Evolutionary conservation across 176 grass and related monocot genomes (phyloP).

Genomic region (Eleusine coracana): DNA sequence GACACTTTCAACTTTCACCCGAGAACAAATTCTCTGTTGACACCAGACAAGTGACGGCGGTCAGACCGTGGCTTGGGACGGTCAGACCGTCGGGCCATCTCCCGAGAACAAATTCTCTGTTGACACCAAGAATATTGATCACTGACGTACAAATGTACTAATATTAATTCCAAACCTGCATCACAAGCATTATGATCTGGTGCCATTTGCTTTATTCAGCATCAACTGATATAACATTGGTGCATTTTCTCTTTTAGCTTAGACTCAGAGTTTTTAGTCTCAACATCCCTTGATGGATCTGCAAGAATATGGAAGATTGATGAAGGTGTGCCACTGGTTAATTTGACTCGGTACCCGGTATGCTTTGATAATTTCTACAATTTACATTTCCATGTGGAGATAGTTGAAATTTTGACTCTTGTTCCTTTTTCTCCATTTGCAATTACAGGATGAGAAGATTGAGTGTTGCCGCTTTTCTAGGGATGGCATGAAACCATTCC

Average conservation of each 20-base stretch:
- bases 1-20: too few relatives aligned
- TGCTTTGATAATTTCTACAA: constrained; percentile 12
- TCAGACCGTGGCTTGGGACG: too few relatives aligned
- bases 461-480: constrained; percentile 93
- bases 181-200: background rate
- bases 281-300: constrained; percentile 89
- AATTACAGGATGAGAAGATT: constrained; percentile 84
- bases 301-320: constrained; percentile 98
- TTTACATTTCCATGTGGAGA: constrained; percentile 26
- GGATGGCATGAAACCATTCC: constrained; percentile 94
- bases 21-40: too few relatives aligned
- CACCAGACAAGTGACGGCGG: too few relatives aligned
- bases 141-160: background rate
- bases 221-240: constrained; percentile 21
- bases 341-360: constrained; percentile 82
- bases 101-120: too few relatives aligned
- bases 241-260: constrained; percentile 66
- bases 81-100: too few relatives aligned
- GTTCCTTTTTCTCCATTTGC: constrained; percentile 7
- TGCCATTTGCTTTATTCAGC: constrained; percentile 8
- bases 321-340: constrained; percentile 72
- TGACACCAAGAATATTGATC: background rate
- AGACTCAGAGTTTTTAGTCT: constrained; percentile 97
- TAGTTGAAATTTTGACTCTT: constrained; percentile 23
- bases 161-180: background rate